These are phyloP conservation scores for Kuraishia molischiana DNA, from an alignment of 805 yeast species.

Conservation along the genomic window DNA sequence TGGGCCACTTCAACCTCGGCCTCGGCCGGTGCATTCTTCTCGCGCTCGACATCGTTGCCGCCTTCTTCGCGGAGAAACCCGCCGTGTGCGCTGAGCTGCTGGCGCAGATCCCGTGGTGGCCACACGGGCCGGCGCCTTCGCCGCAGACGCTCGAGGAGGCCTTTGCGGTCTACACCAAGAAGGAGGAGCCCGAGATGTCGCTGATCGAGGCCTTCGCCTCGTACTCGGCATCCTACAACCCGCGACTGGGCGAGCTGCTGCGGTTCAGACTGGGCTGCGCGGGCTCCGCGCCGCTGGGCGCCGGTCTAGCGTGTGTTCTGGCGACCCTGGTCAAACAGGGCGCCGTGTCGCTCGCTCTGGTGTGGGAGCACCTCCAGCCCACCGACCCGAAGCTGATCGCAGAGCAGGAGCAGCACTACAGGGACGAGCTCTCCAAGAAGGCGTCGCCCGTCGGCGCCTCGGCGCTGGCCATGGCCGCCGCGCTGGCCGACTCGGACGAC, in stretches of 20 bases:
- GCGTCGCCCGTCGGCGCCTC: slow-evolving; percentile 57
- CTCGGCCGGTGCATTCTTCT: slow-evolving; percentile 61
- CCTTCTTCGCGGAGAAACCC: slow-evolving; percentile 24
- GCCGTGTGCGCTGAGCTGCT: slow-evolving; percentile 26
- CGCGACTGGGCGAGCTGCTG: background rate
- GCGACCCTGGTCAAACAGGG: slow-evolving; percentile 56
- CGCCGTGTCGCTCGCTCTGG: slow-evolving; percentile 49
- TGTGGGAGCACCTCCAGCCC: slow-evolving; percentile 52
- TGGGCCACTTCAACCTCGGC: slow-evolving; percentile 72
- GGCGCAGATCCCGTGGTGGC: slow-evolving; percentile 29
- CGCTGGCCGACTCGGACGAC: slow-evolving; percentile 58
- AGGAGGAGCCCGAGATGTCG: background rate
- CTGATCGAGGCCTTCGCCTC: background rate
- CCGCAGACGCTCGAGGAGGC: background rate
- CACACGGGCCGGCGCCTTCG: background rate
- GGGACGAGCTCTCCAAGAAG: slow-evolving; percentile 40
- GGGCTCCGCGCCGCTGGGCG: background rate
- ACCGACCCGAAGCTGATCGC: slow-evolving; percentile 8
- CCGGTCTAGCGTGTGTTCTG: slow-evolving; percentile 20
- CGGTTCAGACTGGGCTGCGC: background rate
- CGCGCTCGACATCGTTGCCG: slow-evolving; percentile 40
- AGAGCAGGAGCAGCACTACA: slow-evolving; percentile 31
- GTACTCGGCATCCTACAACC: background rate
- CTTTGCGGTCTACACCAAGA: background rate
- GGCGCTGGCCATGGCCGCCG: slow-evolving; percentile 84